Evolutionary conservation across 129 eudicot genomes (phyloP).

Genomic region (Flaveria bidentis): DNA sequence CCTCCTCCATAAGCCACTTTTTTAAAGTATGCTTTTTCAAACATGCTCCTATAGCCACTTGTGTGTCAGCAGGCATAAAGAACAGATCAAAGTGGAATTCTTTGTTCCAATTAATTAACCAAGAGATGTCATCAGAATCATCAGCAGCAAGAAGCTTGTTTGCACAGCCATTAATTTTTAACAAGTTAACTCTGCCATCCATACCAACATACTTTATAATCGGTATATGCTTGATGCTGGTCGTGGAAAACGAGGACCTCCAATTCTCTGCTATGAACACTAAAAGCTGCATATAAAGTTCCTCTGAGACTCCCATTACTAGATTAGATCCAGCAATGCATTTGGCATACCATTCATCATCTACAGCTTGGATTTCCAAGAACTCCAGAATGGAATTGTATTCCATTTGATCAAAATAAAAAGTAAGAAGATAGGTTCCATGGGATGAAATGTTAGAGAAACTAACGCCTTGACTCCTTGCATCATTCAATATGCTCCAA

Average conservation of each 20-base stretch:
- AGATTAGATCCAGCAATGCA: slow-evolving; percentile 55
- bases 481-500: slow-evolving; percentile 41
- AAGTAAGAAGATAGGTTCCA: slow-evolving; percentile 42
- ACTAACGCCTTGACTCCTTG: slow-evolving; percentile 35
- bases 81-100: slow-evolving; percentile 26
- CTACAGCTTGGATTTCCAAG: slow-evolving; percentile 39
- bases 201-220: slow-evolving; percentile 43
- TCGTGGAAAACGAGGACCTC: slow-evolving; percentile 34
- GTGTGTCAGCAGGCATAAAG: slow-evolving; percentile 44
- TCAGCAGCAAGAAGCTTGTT: slow-evolving; percentile 31
- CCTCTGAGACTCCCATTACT: slow-evolving; percentile 46
- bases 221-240: slow-evolving; percentile 41
- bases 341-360: slow-evolving; percentile 51
- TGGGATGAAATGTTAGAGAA: slow-evolving; percentile 48
- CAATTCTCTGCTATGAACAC: slow-evolving; percentile 46
- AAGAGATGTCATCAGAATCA: slow-evolving; percentile 17
- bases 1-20: slow-evolving; percentile 45
- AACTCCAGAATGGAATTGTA: slow-evolving; percentile 36
- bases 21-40: slow-evolving; percentile 18
- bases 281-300: slow-evolving; percentile 45
- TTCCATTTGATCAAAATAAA: slow-evolving; percentile 43
- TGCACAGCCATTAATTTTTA: slow-evolving; percentile 22
- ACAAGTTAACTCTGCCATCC: slow-evolving; percentile 31
- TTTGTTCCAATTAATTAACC: slow-evolving; percentile 53
- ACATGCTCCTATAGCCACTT: slow-evolving; percentile 28